phyloP scores from a whole-genome alignment of 2,329 filamentous ascomycete genomes.

The Metarhizium album region DNA sequence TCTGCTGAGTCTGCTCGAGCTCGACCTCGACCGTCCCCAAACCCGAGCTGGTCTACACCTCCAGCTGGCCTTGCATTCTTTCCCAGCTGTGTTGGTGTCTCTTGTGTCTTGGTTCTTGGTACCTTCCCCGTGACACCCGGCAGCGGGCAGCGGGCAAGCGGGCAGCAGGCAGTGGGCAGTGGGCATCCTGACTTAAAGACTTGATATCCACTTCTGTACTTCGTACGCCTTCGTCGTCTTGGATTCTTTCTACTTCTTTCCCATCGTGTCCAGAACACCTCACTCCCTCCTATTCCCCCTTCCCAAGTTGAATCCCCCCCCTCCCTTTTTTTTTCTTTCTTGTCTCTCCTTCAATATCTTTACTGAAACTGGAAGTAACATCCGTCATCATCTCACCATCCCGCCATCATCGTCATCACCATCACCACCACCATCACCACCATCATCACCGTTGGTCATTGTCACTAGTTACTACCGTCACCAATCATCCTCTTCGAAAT shows the following conservation, averaged over 20 bases:
- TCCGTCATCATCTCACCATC: neutral
- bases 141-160: too few relatives aligned
- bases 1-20: too few relatives aligned
- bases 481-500: neutral
- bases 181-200: slow-evolving; percentile 1
- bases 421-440: slow-evolving; percentile 1
- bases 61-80: slow-evolving; percentile 24
- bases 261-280: neutral
- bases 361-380: neutral
- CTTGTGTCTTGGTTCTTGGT: too few relatives aligned
- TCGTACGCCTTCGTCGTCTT: slow-evolving; percentile 12
- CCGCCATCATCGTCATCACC: neutral
- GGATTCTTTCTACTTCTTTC: slow-evolving; percentile 11
- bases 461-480: too few relatives aligned
- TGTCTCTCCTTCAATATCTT: slow-evolving; percentile 7
- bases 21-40: slow-evolving; percentile 27
- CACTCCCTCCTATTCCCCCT: neutral
- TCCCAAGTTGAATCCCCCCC: slow-evolving; percentile 1
- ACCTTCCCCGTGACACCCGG: too few relatives aligned
- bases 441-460: slow-evolving; percentile 4
- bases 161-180: too few relatives aligned
- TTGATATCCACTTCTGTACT: slow-evolving; percentile 14
- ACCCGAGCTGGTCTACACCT: slow-evolving; percentile 36
- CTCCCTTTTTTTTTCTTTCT: slow-evolving; percentile 4
- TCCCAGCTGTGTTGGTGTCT: neutral